Base-by-base conservation (phyloP, 1,284 basidiomycete genomes). In the Volvariella volvacea region DNA sequence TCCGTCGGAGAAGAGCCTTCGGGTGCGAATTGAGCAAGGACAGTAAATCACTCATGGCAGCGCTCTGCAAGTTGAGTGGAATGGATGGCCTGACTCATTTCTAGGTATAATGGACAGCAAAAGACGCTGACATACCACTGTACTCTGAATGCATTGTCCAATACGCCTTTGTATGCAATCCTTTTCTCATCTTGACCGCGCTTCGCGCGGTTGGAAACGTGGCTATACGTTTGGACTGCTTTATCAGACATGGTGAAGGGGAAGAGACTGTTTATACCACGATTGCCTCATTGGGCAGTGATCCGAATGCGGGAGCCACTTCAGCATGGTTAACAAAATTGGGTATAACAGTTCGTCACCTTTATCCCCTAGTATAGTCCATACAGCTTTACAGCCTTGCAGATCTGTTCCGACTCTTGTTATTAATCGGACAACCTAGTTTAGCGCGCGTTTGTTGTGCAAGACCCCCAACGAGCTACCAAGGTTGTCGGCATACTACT, bases 91-190 rank as follows among this genome's bases (percentile, higher is more conserved):
- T 89, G 51, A 28, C 12, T 28, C 25, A 28, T 28, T 28, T 28
- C 25, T 6, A 33, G 32, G 48, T 39, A 42, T 45, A 44, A 44
- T 41, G 25, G 43, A 47, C 48, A 40, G 41, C 41, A 47, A 41
- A 33, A 37, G 34, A n/a, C 16, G 31, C 12, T 39, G 39, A 51
- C 58, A 43, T 57, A 87, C 86, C 87, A 90, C 58, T 64, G 59
- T n/a, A 88, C 67, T 17, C 74, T 71, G 53, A 84, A 83, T 1
- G 87, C 86, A 50, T 76, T 88, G 43, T 81, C 79, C 15, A 89
- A 64, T 1, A 83, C 80, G 47, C 73, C 73, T 51, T 78, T 88
- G 64, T 78, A 86, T 0, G 80, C 76, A 1, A 67, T 62, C 54
- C 79, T 88, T 48, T 60, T 65, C 33, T 70, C 68, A 31, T 55